phyloP scores from a whole-genome alignment of 2,329 filamentous ascomycete species.

The Trichoderma sp. region DNA sequence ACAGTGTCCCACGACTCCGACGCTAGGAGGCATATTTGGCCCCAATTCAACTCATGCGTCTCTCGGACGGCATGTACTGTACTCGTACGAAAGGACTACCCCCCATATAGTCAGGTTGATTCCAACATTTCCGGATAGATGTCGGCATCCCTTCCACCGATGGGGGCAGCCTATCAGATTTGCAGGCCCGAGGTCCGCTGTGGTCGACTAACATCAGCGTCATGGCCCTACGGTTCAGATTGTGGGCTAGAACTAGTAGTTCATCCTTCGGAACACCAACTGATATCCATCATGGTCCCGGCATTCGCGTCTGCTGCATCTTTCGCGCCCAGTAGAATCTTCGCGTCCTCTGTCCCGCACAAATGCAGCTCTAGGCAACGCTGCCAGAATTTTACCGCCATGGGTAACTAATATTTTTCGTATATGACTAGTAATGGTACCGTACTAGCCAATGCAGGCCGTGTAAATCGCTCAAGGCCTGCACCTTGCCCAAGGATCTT shows the following conservation, averaged over 20 bases:
- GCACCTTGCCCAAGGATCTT: not conserved
- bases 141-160: not conserved
- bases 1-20: conserved; percentile 11
- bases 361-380: not conserved
- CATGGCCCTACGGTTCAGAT: not conserved
- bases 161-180: not conserved
- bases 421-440: conserved; percentile 3
- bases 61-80: not conserved
- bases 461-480: conserved; percentile 19
- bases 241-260: not conserved
- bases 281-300: not conserved
- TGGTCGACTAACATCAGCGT: not conserved
- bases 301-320: not conserved
- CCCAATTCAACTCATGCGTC: conserved; percentile 5
- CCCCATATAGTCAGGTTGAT: not conserved
- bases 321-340: not conserved
- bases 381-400: conserved; percentile 4
- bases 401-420: not conserved
- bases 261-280: not conserved
- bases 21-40: conserved; percentile 18
- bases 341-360: not conserved
- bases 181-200: not conserved
- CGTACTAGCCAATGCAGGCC: not conserved
- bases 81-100: not conserved
- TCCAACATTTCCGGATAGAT: not conserved